These are phyloP conservation scores for Boletus rufocinnamomeus DNA, from an alignment of 768 basidiomycete genomes.

Conservation along the genomic window DNA sequence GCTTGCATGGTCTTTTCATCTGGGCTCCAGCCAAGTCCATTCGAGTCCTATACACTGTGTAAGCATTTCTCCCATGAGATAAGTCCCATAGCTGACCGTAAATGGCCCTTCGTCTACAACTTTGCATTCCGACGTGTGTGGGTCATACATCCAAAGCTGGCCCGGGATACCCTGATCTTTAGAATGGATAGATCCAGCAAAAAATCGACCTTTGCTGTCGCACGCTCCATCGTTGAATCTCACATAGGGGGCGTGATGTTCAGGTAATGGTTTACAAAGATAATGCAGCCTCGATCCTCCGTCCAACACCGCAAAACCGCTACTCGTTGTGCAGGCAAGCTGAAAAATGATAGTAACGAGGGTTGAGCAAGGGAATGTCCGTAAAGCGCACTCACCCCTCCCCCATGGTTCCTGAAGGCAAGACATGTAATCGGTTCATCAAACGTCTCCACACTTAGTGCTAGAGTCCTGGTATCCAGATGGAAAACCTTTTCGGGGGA, in stretches of 20 bases:
- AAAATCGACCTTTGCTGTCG: constrained; percentile 62
- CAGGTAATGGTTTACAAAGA: constrained; percentile 53
- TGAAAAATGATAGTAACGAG: neutral
- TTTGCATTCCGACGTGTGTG: constrained; percentile 45
- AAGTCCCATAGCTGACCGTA: constrained; percentile 46
- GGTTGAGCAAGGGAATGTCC: neutral
- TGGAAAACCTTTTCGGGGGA: constrained; percentile 23
- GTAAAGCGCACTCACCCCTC: constrained; percentile 8
- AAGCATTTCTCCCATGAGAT: constrained; percentile 7
- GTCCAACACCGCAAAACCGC: constrained; percentile 24
- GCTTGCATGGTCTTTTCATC: constrained; percentile 25
- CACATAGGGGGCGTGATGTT: constrained; percentile 42
- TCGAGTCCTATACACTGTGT: constrained; percentile 15
- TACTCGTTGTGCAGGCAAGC: constrained; percentile 25
- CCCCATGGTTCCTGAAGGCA: constrained; percentile 47
- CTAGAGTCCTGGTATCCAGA: constrained; percentile 43
- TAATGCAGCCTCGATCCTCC: constrained; percentile 45
- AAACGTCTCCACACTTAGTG: constrained; percentile 49
- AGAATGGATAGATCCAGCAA: constrained; percentile 63
- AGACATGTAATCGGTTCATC: constrained; percentile 60
- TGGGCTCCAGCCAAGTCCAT: constrained; percentile 27
- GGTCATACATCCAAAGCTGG: constrained; percentile 60
- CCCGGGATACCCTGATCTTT: constrained; percentile 53
- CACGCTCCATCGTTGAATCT: constrained; percentile 76
- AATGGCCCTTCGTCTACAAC: constrained; percentile 65